Evolutionary conservation across 495 filamentous ascomycete species (phyloP).

Genomic region (Hypomontagnella monticulosa): DNA sequence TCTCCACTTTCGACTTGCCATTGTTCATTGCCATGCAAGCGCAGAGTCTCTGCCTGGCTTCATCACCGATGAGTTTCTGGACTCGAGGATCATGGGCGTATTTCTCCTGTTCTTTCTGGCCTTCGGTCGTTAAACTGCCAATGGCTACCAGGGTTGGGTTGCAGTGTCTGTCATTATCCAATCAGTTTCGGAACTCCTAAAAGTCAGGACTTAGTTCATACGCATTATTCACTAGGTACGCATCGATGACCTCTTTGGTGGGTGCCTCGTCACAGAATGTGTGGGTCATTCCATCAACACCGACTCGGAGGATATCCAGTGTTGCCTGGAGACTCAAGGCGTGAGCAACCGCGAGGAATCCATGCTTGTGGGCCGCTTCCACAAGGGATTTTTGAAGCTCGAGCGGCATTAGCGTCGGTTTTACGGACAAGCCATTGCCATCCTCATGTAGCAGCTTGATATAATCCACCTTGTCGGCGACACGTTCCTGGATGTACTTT

Average conservation of each 20-base stretch:
- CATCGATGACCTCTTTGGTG: slow-evolving; percentile 28
- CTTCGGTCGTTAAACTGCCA: slow-evolving; percentile 22
- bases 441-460: slow-evolving; percentile 36
- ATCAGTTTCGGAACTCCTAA: too few relatives aligned
- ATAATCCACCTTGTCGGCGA: slow-evolving; percentile 31
- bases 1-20: slow-evolving; percentile 11
- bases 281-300: slow-evolving; percentile 30
- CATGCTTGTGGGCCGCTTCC: slow-evolving; percentile 17
- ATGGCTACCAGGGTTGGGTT: slow-evolving; percentile 28
- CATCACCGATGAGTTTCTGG: slow-evolving; percentile 2
- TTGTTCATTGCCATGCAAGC: slow-evolving; percentile 18
- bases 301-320: slow-evolving; percentile 22
- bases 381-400: slow-evolving; percentile 27
- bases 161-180: slow-evolving; percentile 9
- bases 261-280: slow-evolving; percentile 28
- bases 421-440: slow-evolving; percentile 22
- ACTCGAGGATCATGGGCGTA: slow-evolving; percentile 27
- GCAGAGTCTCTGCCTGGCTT: slow-evolving; percentile 11
- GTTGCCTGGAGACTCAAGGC: slow-evolving; percentile 21
- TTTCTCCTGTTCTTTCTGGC: slow-evolving; percentile 17
- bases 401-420: slow-evolving; percentile 5
- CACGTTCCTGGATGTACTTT: slow-evolving; percentile 17
- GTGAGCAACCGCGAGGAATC: slow-evolving; percentile 30
- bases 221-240: slow-evolving; percentile 28
- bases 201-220: too few relatives aligned